Evolutionary conservation across 208 protist genomes (phyloP), one percentile per base, ranked within the genome.

Genomic region (Angomonas deanei): DNA sequence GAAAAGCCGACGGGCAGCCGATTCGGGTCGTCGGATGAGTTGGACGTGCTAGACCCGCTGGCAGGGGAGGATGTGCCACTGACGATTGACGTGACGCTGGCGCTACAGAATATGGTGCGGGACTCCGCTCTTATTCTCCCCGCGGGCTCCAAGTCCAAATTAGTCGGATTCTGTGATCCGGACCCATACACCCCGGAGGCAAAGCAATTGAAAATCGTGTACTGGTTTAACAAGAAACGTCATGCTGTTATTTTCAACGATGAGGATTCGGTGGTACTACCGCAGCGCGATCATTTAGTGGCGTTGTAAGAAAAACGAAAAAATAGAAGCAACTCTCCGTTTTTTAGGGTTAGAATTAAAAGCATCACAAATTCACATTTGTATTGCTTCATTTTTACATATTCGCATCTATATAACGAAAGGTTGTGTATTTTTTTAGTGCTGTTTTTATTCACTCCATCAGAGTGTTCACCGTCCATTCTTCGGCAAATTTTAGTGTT

Each of bases 81-180:
- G 23, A 68, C 77, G 3, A 50, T 93, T n/a, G 90, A 96, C 42
- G 90, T 96, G 5, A 96, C 90, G 3, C 66, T 92, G 26, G 78
- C 86, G n/a, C 57, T 96, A 49, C 90, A 96, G 66, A 90, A 85
- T 64, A 53, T 91, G 24, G 89, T 95, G 49, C 85, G 75, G 4
- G 85, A 92, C 61, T 91, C 89, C 1, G 74, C 80, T 21, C 70
- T 95, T 56, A 63, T 70, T 47, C 80, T 96, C 26, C 86, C 87
- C 21, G 68, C 42, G 3, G 90, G 81, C 28, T 78, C 78, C 21
- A 92, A 92, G 67, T 80, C 74, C 33, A 72, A 66, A 39, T 69
- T 96, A 1, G 78, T 87, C 1, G 90, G 90, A 48, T 93, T 96
- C 77, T 91, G 76, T 59, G 85, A 96, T 49, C 86, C 90, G 0